Evolutionary conservation across 768 basidiomycete species (phyloP), one percentile per base, ranked within the genome.

Genomic region (Kwoniella sp.): DNA sequence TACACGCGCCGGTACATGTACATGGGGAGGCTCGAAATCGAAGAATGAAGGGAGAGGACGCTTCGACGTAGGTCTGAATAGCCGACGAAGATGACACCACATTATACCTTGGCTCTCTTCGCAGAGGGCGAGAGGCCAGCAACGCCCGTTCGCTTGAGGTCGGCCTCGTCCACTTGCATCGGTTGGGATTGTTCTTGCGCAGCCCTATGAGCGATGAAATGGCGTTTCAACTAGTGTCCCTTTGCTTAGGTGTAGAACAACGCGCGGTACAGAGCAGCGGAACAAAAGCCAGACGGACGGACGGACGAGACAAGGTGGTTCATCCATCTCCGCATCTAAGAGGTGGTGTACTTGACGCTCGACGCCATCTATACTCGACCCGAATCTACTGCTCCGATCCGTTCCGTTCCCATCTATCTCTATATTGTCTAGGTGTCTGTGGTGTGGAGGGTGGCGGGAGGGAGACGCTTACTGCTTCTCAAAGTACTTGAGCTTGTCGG

Each of bases 381-480:
- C 4, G 15, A 14, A 48, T 38, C 34, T 38, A 38, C n/a, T n/a
- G n/a, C n/a, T n/a, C n/a, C n/a, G n/a, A n/a, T n/a, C n/a, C n/a
- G n/a, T n/a, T n/a, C n/a, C n/a, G n/a, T n/a, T n/a, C n/a, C n/a
- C n/a, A n/a, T n/a, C n/a, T n/a, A n/a, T n/a, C n/a, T n/a, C n/a
- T n/a, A n/a, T n/a, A n/a, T n/a, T n/a, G n/a, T 26, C 41, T 26
- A 43, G 28, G 5, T 9, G 37, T 39, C 37, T 39, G 17, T 17
- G 6, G 6, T 23, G 20, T 43, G 15, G 8, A 38, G 15, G 37
- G 19, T 6, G 37, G 23, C 5, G 19, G 25, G 48, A 20, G 14
- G 25, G 44, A 46, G n/a, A 23, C 32, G 60, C 64, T 66, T 61
- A 67, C 65, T 67, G 65, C 56, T 67, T 67, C 34, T 26, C 33